Base-by-base conservation (phyloP, 164 flowering plant genomes). In the Sedum album region DNA sequence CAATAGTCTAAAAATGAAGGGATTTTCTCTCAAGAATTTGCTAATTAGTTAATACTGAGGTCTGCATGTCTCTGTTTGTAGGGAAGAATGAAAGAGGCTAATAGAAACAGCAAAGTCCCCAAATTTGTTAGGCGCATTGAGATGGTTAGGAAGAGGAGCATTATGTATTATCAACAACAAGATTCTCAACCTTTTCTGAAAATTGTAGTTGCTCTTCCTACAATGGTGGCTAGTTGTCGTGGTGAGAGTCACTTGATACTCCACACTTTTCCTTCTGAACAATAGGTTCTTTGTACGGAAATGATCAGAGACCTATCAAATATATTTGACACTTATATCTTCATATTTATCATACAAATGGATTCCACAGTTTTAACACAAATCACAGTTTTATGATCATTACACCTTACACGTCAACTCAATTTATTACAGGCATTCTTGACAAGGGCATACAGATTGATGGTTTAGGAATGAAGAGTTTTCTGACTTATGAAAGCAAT, bases 371-470 rank as follows among this genome's bases (percentile, higher is more conserved):
- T 57, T 13, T 26, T 23, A 55, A 55, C 60, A 55, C 31, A 55
- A 14, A 14, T 23, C 60, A 55, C 30, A 6, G 4, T 25, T 55
- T 21, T 14, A 48, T 36, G 21, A 2, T 65, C 17, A 7, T 65
- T 2, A 21, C 30, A 9, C 11, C 42, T 65, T 25, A 65, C 26
- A 10, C 39, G 26, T 26, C 17, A 33, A 9, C 2, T 65, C 61
- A 39, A 17, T 66, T 35, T 41, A 53, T 77, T 66, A 61, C 83
- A 92, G 97, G 97, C 41, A 90, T 92, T 70, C 90, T 94, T 69
- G 99, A 94, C 55, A 82, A 82, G 82, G 99, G 99, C 72, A 83
- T 94, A 72, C 96, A 94, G 38, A 83, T 94, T 72, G 97, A 90
- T 78, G 98, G 97, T 28, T 73, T 93, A 67, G 97, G 97, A 33